Base-by-base conservation (phyloP, 495 filamentous ascomycete species). In the Aspergillus haitiensis region DNA sequence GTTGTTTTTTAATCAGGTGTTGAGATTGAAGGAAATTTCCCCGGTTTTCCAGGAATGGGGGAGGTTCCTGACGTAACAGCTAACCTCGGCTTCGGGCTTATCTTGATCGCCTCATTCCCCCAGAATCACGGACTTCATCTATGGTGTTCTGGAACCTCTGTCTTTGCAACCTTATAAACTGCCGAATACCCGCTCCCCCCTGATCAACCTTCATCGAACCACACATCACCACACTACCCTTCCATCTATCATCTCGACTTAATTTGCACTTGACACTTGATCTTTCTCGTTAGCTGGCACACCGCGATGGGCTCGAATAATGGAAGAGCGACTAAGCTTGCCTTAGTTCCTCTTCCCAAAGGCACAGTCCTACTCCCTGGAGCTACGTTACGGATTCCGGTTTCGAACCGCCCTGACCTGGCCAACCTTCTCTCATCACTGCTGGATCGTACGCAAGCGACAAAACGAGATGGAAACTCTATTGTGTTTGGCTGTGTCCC, bases 401-500 rank as follows among this genome's bases (percentile, higher is more conserved):
- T 96, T 21, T 76, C 84, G 31, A 88, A 87, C 70, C 88, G 92
- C 12, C 82, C 90, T 34, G 93, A 97, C 69, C 85, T 96, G 57
- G 85, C 88, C 45, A 88, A 91, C 55, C 78, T 97, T 36, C 84
- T 97, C 13, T 86, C 89, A 7, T 84, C 86, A 40, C 79, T 94
- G 47, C 88, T 91, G 67, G 85, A 85, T 53, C 83, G 83, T 47
- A 82, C 85, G 16, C 80, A 84, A 18, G 81, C 82, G 35, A 82
- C 83, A 55, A 85, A 82, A 37, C 82, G 84, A 7, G 86, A 87
- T 63, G 80, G 80, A 49, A 84, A 82, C 59, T 71, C 81, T 55
- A 83, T 94, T 59, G 84, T 86, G 40, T 85, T 97, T 62, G 88
- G 86, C 59, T 97, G 92, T 73, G 81, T 96, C 62, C 92, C 92